Evolutionary conservation across 2,329 filamentous ascomycete species (phyloP), one percentile per base, ranked within the genome.

Genomic region (Hymenoscyphus fraxineus): DNA sequence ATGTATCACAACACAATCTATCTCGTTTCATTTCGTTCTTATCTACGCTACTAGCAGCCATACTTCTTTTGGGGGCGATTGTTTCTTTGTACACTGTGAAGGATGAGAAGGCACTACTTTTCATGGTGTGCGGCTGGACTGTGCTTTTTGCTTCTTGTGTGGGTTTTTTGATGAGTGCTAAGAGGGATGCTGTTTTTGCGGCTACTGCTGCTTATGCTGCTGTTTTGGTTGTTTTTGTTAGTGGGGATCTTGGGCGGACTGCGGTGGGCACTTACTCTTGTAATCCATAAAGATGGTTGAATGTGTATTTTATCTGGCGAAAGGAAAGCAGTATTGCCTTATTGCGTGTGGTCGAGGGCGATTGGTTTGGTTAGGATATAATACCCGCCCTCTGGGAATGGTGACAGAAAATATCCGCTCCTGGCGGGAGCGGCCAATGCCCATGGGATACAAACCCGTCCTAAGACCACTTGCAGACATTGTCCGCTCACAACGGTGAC

Each of bases 61-160:
- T 40, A 6, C 35, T 58, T 22, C 38, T 58, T 38, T 58, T 58
- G 9, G 57, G 57, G 12, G 57, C 57, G 12, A 58, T 58, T 4
- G 6, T 58, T 22, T 58, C 57, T 38, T n/a, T 40, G 19, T 58
- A 38, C 7, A 35, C 32, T 15, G 38, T 58, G n/a, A 40, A 40
- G 39, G n/a, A 38, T 5, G 19, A 35, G 19, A 22, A 19, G n/a
- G 57, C 38, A 61, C 38, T 68, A 15, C 60, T 72, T 9, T 69
- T 68, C 5, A 68, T 71, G 65, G n/a, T 71, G 6, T 63, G 63
- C 19, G 64, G 61, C 3, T 72, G 67, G 62, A 67, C 70, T 4
- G 67, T 68, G 16, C 56, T 68, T 19, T 71, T 72, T 60, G 69
- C 69, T 6, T 63, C 65, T 56, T 66, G 59, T 39, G 68, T 72